Base-by-base conservation (phyloP, 768 basidiomycete species). In the Tephrocybe sp. region DNA sequence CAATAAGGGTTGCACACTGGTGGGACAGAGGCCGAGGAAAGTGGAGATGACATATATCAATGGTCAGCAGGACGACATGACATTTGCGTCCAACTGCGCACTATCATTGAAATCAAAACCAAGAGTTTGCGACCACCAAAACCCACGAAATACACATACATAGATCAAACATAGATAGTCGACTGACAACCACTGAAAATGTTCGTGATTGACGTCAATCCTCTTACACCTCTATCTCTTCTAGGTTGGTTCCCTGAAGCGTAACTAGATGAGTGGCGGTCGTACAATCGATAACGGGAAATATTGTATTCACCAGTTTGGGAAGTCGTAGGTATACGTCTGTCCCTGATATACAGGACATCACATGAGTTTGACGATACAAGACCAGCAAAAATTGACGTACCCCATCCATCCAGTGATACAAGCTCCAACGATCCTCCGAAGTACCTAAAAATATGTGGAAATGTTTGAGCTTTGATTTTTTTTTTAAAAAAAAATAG, bases 401-500 rank as follows among this genome's bases (percentile, higher is more conserved):
- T 63, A 88, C 91, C 90, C 82, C 86, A 91, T 50, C 88, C 89
- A 58, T 93, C 87, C 62, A 91, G 59, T 8, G 88, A 86, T 7
- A 91, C 81, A 15, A 92, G 66, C 50, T 90, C 85, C 36, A 93
- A 64, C 2, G 84, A 85, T 6, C 91, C 91, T 18, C 90, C 88
- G 58, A 91, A 91, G 66, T 91, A 92, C 43, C 88, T 90, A 55
- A 4, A 49, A 43, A n/a, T 29, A 23, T 13, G 27, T 21, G 36
- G 42, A 43, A 49, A n/a, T n/a, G 38, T 27, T 45, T 10, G 34
- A 19, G 38, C 19, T 23, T 38, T 18, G n/a, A n/a, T n/a, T n/a
- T n/a, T n/a, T n/a, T n/a, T n/a, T n/a, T n/a, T n/a, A n/a, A n/a
- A 29, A 38, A 9, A 12, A 3, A 5, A 38, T 5, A 18, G 12